Conservation (phyloP, 2,329 filamentous ascomycete genomes). For the Pseudogymnoascus sp. region DNA sequence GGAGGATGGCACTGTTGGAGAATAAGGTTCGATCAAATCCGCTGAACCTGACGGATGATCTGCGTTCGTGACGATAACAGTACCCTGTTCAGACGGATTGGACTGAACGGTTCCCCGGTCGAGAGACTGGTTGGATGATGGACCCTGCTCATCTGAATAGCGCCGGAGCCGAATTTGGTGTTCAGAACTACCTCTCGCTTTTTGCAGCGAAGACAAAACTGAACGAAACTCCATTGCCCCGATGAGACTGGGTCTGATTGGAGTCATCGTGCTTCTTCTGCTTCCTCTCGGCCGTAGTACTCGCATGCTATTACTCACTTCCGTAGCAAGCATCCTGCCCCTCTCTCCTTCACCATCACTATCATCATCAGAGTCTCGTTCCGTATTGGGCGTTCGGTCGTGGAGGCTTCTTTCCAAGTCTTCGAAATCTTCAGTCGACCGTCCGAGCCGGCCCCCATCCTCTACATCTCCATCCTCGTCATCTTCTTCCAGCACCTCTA, state of each 20-base stretch:
- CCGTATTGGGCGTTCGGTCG: slow-evolving; percentile 38
- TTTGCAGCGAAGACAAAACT: slow-evolving; percentile 77
- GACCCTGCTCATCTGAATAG: slow-evolving; percentile 56
- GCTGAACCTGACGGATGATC: slow-evolving; percentile 24
- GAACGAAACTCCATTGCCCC: slow-evolving; percentile 91
- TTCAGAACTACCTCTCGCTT: slow-evolving; percentile 67
- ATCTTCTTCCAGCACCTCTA: slow-evolving; percentile 59
- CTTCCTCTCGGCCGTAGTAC: slow-evolving; percentile 60
- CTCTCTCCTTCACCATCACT: slow-evolving; percentile 47
- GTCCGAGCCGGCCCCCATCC: slow-evolving; percentile 29
- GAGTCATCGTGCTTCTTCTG: slow-evolving; percentile 67
- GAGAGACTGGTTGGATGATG: slow-evolving; percentile 20
- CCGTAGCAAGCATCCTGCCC: slow-evolving; percentile 62
- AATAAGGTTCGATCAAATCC: slow-evolving; percentile 3
- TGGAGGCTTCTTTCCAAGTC: slow-evolving; percentile 23
- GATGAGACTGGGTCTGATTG: slow-evolving; percentile 86
- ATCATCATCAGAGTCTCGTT: slow-evolving; percentile 26
- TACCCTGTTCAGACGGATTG: background rate
- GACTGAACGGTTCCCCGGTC: background rate
- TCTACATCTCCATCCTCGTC: slow-evolving; percentile 51
- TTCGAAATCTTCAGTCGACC: slow-evolving; percentile 25
- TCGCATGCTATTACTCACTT: slow-evolving; percentile 90
- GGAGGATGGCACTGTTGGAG: slow-evolving; percentile 19
- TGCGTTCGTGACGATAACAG: slow-evolving; percentile 37
- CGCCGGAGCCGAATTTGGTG: slow-evolving; percentile 61